These are phyloP conservation scores for Lentinula guzmanii DNA, from an alignment of 768 basidiomycete species.

Conservation along the genomic window DNA sequence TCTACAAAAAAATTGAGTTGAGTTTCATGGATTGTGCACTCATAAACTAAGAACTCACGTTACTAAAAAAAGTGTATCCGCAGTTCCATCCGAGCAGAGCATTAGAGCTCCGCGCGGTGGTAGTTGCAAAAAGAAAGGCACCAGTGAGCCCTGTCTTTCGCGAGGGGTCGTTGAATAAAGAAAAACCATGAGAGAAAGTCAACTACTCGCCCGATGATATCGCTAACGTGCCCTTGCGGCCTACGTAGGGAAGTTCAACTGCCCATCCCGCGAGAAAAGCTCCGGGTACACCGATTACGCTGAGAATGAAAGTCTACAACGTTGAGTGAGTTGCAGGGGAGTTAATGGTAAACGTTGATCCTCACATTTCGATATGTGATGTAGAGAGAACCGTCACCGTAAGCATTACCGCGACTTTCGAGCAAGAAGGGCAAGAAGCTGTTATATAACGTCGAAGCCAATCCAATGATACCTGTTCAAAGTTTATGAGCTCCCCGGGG, in stretches of 20 bases:
- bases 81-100: conserved; percentile 78
- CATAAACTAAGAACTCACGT: conserved; percentile 29
- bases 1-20: conserved; percentile 22
- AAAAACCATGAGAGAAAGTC: conserved; percentile 10
- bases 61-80: conserved; percentile 60
- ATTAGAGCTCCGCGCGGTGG: conserved; percentile 65
- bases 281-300: conserved; percentile 62
- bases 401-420: conserved; percentile 56
- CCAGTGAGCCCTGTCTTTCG: conserved; percentile 63
- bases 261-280: conserved; percentile 68
- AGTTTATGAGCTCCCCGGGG: not conserved
- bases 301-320: conserved; percentile 62
- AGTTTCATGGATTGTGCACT: not conserved
- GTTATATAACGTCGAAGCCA: conserved; percentile 69
- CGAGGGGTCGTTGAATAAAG: conserved; percentile 39
- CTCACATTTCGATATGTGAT: conserved; percentile 70
- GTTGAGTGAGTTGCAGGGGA: not conserved
- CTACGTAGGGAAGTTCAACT: conserved; percentile 59
- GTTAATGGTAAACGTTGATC: not conserved
- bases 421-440: conserved; percentile 30
- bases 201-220: conserved; percentile 51
- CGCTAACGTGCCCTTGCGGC: conserved; percentile 61
- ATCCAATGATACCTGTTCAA: conserved; percentile 59
- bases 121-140: conserved; percentile 66
- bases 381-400: conserved; percentile 63